Evolutionary conservation across 108 stramenopile genomes (phyloP), one percentile per base, ranked within the genome.

Genomic region (Epipyxis sp.): DNA sequence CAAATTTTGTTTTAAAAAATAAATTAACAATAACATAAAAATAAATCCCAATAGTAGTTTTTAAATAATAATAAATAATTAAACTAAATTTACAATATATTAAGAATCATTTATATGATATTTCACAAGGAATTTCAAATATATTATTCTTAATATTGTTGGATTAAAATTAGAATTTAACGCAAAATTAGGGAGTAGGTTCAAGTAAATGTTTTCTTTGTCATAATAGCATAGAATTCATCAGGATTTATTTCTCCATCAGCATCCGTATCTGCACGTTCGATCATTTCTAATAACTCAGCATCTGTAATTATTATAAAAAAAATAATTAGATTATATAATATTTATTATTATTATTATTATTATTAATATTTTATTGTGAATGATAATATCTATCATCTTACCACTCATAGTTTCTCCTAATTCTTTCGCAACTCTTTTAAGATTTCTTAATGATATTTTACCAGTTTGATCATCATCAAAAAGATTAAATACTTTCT

Each of bases 221-320:
- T 96, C 96, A 98, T 96, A 81, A 98, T 95, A 61, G 77, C 59
- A 65, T 86, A 90, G 77, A 99, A 97, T 43, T 97, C 94, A 32
- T 94, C 90, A 1, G 90, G 72, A 59, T 69, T 86, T 50, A 99
- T 95, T 82, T 91, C 86, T 39, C 94, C 95, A 74, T 91, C 90
- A 0, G 88, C 82, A 76, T 92, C 89, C 6, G 87, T 77, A 79
- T 92, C 90, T 10, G 97, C 97, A 59, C 96, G 85, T 59, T 94
- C 93, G 71, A 99, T 95, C 98, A 99, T 99, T 87, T 98, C 98
- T 74, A 93, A 80, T 80, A 99, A 85, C 83, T 99, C 98, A 41
- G 95, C 95, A 67, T 94, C 90, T 76, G 85, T 71, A 77, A 0
- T 34, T 35, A 43, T 54, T 0, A 0, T 34, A 43, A 54, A 1